Evolutionary conservation across 1,284 basidiomycete genomes (phyloP), one percentile per base, ranked within the genome.

Genomic region (Exsudoporus floridanus): DNA sequence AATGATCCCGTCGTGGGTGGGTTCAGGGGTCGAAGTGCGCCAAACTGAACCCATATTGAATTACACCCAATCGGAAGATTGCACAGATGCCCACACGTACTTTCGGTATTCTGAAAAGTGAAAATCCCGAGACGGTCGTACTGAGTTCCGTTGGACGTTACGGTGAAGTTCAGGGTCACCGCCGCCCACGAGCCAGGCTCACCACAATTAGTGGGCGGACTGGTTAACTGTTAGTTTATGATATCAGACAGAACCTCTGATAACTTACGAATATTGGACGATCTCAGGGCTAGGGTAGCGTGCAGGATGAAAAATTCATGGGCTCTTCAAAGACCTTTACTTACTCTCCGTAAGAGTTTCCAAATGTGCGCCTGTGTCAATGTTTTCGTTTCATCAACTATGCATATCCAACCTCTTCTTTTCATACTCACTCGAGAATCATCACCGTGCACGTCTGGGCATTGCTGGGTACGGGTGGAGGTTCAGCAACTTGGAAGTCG

Each of bases 11-110:
- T 81, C 76, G 13, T 61, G 55, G 0, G 83, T 86, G 1, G 88
- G 88, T 63, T 91, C 88, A 0, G 88, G 84, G 14, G 88, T 91
- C 0, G 87, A 89, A 19, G 86, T 90, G 34, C 88, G 77, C 88
- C 88, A 90, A 46, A 91, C 86, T 75, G 43, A 37, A 35, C 39
- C 13, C 18, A 33, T n/a, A 52, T 38, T 49, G 18, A 50, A 55
- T 28, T 21, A 42, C 12, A 45, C 19, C n/a, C 6, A 16, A 43
- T 16, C 0, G 33, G 19, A 16, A 27, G 6, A 27, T 28, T 14
- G 21, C 25, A 34, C 21, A 38, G 14, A 45, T 5, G 1, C 3
- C 19, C n/a, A 7, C 18, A 69, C 81, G 56, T 59, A 86, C 87
- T 88, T 67, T 90, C 88, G 7, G 86, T 83, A 59, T 88, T 83